phyloP scores from a whole-genome alignment of 768 basidiomycete species.

The Tricholoma saponaceum region DNA sequence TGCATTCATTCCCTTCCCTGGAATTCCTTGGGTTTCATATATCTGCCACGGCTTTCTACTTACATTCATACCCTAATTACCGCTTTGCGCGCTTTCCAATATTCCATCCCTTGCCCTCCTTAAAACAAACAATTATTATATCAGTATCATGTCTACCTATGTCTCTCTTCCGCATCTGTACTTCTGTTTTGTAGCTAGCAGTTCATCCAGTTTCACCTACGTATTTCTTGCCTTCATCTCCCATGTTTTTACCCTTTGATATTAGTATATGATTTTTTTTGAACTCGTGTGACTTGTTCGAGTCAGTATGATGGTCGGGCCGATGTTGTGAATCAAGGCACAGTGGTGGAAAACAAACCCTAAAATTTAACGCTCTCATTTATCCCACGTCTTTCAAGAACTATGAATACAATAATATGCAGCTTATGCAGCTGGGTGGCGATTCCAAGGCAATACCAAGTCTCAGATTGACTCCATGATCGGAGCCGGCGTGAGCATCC shows the following conservation, averaged over 20 bases:
- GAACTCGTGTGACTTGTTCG: not conserved
- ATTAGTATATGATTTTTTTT: not conserved
- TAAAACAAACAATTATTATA: not conserved
- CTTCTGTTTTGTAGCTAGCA: not conserved
- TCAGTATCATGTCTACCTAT: not conserved
- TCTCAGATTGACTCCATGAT: not conserved
- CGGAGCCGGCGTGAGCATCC: not conserved
- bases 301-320: too few species aligned
- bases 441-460: not conserved
- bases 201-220: not conserved
- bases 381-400: not conserved
- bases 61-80: slow-evolving; percentile 4
- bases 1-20: not conserved
- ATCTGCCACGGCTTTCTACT: not conserved
- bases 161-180: not conserved
- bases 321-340: not conserved
- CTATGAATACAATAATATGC: not conserved
- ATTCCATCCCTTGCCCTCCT: not conserved
- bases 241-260: not conserved
- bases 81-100: not conserved
- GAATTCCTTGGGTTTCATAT: not conserved
- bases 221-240: not conserved
- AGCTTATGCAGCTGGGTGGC: not conserved
- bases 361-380: not conserved
- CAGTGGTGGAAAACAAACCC: not conserved